Evolutionary conservation across 345 rosid species (phyloP), one percentile per base, ranked within the genome.

Genomic region (Raphanus raphanistrum): DNA sequence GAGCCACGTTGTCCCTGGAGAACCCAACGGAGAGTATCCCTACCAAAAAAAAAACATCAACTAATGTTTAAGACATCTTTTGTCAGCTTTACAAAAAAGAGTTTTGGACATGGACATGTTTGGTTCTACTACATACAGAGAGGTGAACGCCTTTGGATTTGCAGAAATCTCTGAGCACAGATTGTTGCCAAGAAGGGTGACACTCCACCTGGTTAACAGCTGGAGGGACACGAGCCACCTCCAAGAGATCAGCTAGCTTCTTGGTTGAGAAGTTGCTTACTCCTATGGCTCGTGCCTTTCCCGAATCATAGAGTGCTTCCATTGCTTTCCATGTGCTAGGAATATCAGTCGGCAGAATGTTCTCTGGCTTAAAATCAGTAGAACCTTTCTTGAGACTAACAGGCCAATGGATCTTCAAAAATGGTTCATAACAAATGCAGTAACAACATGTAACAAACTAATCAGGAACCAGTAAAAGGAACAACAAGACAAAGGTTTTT

Each of bases 21-120:
- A 91, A 36, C 97, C 98, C 75, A 91, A 73, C 0, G 96, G 98
- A 0, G 97, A 90, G 80, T 88, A 93, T n/a, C 94, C 98, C 98
- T 93, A 77, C 26, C 32, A 16, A 55, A 60, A 57, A 15, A 48
- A n/a, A 4, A 43, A 58, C 1, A 61, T 35, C 13, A 71, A 9
- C 52, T 8, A n/a, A n/a, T n/a, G n/a, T n/a, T n/a, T n/a, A n/a
- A n/a, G n/a, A n/a, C n/a, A n/a, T n/a, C n/a, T n/a, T n/a, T n/a
- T n/a, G n/a, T n/a, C n/a, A n/a, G n/a, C n/a, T n/a, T n/a, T n/a
- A n/a, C n/a, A n/a, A n/a, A n/a, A n/a, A n/a, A n/a, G n/a, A n/a
- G n/a, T n/a, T n/a, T n/a, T n/a, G 1, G 29, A 33, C 59, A 73
- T 66, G 8, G 5, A 43, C 12, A 60, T 66, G 68, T 2, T 65